A percentile compares a stretch with the other conserved stretches of the same genome.
Conservation (phyloP, 768 basidiomycete species). For the Hydnomerulius pinastri region DNA sequence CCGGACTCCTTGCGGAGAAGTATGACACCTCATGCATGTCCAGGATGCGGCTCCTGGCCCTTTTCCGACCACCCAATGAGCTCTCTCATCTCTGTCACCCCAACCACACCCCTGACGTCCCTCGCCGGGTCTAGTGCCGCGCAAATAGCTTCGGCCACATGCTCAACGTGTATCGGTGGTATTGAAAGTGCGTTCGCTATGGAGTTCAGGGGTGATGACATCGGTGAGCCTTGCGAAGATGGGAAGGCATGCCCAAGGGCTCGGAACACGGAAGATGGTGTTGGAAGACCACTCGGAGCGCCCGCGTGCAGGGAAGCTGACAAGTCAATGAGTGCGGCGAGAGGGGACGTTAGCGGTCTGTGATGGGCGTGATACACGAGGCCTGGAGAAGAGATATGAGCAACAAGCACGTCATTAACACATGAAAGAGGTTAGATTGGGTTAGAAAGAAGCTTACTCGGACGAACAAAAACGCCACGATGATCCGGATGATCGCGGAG, state of each 20-base stretch:
- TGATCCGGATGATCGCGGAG: constrained; percentile 45
- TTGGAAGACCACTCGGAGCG: constrained; percentile 56
- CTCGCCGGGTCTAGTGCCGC: constrained; percentile 53
- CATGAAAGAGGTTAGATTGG: constrained; percentile 12
- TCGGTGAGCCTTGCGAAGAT: constrained; percentile 30
- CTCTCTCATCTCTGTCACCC: constrained; percentile 71
- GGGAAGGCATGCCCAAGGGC: constrained; percentile 44
- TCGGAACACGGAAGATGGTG: constrained; percentile 65
- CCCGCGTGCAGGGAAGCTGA: constrained; percentile 72
- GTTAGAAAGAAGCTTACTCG: constrained; percentile 59
- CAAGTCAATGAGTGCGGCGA: constrained; percentile 81
- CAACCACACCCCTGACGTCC: constrained; percentile 64
- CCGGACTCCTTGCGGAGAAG: constrained; percentile 7
- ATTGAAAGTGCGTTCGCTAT: constrained; percentile 80
- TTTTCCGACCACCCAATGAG: constrained; percentile 66
- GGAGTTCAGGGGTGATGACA: constrained; percentile 56
- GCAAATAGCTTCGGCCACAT: constrained; percentile 85
- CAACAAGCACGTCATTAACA: constrained; percentile 14
- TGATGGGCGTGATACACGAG: constrained; percentile 95
- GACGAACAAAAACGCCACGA: constrained; percentile 82
- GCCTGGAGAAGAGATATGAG: constrained; percentile 46
- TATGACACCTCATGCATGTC: constrained; percentile 15
- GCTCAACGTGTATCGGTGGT: constrained; percentile 94
- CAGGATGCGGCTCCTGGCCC: constrained; percentile 23
- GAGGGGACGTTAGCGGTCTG: constrained; percentile 84